These are phyloP conservation scores for Monosporascus sp. DNA, from an alignment of 2,329 filamentous ascomycete genomes.

Conservation along the genomic window DNA sequence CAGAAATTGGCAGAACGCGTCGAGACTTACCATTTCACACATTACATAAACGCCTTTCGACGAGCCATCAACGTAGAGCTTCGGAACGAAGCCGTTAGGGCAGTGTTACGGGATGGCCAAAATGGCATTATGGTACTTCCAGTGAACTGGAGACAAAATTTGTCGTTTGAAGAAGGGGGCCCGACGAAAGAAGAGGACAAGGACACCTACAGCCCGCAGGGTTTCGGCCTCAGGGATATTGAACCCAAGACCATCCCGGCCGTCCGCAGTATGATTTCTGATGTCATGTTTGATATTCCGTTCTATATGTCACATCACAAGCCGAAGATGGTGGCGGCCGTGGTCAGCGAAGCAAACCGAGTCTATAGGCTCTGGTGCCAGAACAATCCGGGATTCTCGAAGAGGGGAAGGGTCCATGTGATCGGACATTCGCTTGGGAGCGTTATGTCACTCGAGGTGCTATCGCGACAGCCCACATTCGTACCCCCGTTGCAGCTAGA, in stretches of 20 bases:
- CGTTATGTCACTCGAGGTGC: conserved; percentile 87
- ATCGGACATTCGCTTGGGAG: conserved; percentile 92
- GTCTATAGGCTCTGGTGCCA: conserved; percentile 94
- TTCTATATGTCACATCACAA: conserved; percentile 98
- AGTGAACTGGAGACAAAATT: conserved; percentile 84
- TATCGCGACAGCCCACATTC: conserved; percentile 79
- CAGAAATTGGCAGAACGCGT: conserved; percentile 94
- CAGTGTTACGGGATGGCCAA: conserved; percentile 68
- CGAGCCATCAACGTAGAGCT: conserved; percentile 83
- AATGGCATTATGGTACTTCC: conserved; percentile 92
- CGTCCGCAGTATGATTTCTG: conserved; percentile 88
- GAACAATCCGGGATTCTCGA: conserved; percentile 83
- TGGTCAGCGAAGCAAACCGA: conserved; percentile 85
- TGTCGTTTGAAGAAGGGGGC: conserved; percentile 80
- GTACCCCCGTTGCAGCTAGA: conserved; percentile 48
- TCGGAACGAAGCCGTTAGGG: conserved; percentile 65
- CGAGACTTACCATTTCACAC: conserved; percentile 95
- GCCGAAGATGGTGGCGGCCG: conserved; percentile 84
- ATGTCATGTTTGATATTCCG: conserved; percentile 97
- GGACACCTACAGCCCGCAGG: conserved; percentile 49
- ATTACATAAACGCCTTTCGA: conserved; percentile 87
- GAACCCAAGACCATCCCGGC: conserved; percentile 86
- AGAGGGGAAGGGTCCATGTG: conserved; percentile 79
- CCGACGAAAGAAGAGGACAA: conserved; percentile 51
- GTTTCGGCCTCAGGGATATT: conserved; percentile 73